A percentile compares a stretch with the other conserved stretches of the same genome.
phyloP scores from a whole-genome alignment of 257 asterid genomes.

The Rehmannia glutinosa region DNA sequence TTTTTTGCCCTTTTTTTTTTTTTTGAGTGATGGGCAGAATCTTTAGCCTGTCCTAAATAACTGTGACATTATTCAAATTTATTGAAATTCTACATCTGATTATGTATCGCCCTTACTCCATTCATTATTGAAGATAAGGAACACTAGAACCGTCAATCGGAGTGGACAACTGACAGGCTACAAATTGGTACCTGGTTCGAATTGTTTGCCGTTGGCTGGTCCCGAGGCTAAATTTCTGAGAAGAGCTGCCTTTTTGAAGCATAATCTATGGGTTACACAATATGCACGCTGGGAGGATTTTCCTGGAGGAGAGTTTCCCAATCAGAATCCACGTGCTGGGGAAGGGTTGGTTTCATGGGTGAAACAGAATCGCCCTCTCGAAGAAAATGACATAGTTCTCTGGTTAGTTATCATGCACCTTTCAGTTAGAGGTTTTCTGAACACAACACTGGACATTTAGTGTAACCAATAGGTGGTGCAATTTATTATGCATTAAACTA shows the following conservation, averaged over 20 bases:
- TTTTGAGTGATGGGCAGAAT: neutral
- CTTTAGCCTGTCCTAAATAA: neutral
- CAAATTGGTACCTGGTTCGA: conserved; percentile 88
- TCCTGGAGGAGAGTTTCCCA: conserved; percentile 98
- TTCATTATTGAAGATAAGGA: conserved; percentile 58
- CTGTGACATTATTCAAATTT: neutral
- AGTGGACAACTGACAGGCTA: conserved; percentile 90
- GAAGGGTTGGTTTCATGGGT: conserved; percentile 98
- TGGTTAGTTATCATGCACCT: conserved; percentile 48
- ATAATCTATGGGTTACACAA: conserved; percentile 93
- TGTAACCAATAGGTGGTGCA: neutral
- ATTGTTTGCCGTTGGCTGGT: conserved; percentile 88
- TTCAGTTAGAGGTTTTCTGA: neutral
- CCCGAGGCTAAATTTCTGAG: conserved; percentile 91
- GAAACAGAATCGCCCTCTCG: conserved; percentile 75
- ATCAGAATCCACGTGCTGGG: conserved; percentile 95
- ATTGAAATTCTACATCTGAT: neutral
- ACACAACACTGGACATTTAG: neutral
- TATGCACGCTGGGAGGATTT: conserved; percentile 87
- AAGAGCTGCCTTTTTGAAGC: conserved; percentile 92
- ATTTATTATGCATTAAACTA: neutral
- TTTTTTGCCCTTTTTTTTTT: neutral
- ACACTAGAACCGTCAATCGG: conserved; percentile 85
- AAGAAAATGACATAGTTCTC: conserved; percentile 85
- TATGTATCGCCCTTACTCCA: neutral